Percentiles rank a stretch among this genome's conserved stretches.
Conservation (phyloP, 2,329 filamentous ascomycete species). For the Colletotrichum plurivorum region DNA sequence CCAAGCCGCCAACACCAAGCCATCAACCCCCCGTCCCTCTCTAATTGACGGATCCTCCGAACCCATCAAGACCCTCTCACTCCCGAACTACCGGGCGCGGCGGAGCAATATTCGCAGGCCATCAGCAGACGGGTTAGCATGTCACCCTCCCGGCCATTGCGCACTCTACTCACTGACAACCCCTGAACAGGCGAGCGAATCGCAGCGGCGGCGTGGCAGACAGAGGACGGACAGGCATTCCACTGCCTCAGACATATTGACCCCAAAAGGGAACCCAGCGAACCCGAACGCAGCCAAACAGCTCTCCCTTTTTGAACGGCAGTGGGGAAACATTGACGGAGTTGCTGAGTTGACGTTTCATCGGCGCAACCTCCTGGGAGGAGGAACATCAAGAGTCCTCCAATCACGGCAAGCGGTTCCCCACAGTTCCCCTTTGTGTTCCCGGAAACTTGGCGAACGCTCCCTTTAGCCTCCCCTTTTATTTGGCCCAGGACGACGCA, state of each 20-base stretch:
- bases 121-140: constrained; percentile 19
- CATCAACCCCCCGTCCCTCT: constrained; percentile 16
- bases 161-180: neutral
- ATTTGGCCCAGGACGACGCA: neutral
- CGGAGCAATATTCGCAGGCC: neutral
- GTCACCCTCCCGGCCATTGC: constrained; percentile 3
- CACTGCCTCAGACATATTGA: constrained; percentile 24
- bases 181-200: neutral
- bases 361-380: constrained; percentile 27
- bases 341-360: constrained; percentile 31
- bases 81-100: constrained; percentile 10
- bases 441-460: constrained; percentile 17
- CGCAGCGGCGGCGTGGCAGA: constrained; percentile 7
- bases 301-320: constrained; percentile 2
- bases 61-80: constrained; percentile 14
- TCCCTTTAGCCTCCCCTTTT: constrained; percentile 5
- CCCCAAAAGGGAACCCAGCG: neutral
- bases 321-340: neutral
- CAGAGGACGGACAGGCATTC: constrained; percentile 26
- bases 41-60: constrained; percentile 35
- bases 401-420: constrained; percentile 25
- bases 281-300: neutral
- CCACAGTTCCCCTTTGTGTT: constrained; percentile 17
- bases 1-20: constrained; percentile 5
- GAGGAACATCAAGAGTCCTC: constrained; percentile 25